These are phyloP conservation scores for Dendrobium chrysotoxum DNA, from an alignment of 106 monocot species.

Conservation along the genomic window DNA sequence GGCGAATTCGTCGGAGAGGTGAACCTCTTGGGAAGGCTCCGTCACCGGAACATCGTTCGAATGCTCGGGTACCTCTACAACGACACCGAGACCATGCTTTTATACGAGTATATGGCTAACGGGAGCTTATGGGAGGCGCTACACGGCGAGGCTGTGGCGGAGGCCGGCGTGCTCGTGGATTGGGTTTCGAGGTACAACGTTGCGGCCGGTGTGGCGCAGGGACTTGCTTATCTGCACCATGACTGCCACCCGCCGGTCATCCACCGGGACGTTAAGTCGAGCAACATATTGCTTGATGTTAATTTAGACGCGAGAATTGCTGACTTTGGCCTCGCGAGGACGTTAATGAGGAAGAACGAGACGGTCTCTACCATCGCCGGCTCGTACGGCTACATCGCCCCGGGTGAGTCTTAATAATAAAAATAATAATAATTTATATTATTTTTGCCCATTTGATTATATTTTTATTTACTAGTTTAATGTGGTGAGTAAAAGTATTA, in stretches of 20 bases:
- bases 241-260: conserved; percentile 83
- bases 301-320: conserved; percentile 75
- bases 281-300: conserved; percentile 64
- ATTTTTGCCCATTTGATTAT: too few relatives aligned
- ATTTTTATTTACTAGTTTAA: too few relatives aligned
- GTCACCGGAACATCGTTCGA: conserved; percentile 81
- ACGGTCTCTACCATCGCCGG: conserved; percentile 72
- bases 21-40: conserved; percentile 55
- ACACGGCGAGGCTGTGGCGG: conserved; percentile 36
- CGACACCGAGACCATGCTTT: conserved; percentile 67
- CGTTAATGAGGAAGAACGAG: conserved; percentile 55
- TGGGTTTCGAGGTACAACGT: conserved; percentile 86
- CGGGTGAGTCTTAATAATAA: conserved; percentile 25
- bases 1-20: conserved; percentile 41
- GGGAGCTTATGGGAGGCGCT: conserved; percentile 85
- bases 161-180: conserved; percentile 41
- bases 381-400: conserved; percentile 90
- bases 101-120: conserved; percentile 84
- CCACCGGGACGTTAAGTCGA: conserved; percentile 86
- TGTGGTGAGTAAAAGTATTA: too few relatives aligned
- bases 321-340: conserved; percentile 71
- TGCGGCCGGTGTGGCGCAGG: conserved; percentile 66
- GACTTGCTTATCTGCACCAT: conserved; percentile 86
- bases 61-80: conserved; percentile 79
- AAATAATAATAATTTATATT: too few relatives aligned